Base-by-base conservation (phyloP, 2,329 filamentous ascomycete species). In the Coleophoma crateriformis region DNA sequence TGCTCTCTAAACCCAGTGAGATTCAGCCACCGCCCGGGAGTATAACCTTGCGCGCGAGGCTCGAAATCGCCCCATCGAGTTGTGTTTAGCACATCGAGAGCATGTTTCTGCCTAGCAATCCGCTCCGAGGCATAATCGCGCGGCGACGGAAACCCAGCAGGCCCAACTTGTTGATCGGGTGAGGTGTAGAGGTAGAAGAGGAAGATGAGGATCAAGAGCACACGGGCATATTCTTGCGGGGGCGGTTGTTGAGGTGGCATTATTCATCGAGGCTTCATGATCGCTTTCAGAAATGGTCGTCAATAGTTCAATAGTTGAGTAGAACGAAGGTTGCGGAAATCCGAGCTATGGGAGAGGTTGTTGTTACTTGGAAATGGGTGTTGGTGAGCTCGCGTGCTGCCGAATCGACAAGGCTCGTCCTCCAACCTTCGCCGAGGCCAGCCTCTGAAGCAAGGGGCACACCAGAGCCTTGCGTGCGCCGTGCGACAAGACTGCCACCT, bases 1-100 rank as follows among this genome's bases (percentile, higher is more conserved):
- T 82, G 77, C 43, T 81, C 71, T 45, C 87, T 79, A 53, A 95
- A 84, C 1, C 92, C 92, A 2, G 88, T 88, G 46, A 96, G 71
- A 58, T 90, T 89, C 51, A 90, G 68, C 54, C 76, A 84, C 20
- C 68, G 71, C 11, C 47, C 55, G 38, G 60, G 54, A 27, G 58
- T 57, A 33, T 49, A 48, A 4, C 42, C 27, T 12, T 50, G 62
- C 20, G 56, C 50, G 10, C 59, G 64, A 11, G 80, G 81, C 14
- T 68, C 58, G 62, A 85, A 85, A 63, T 84, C 80, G 45, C 77
- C 78, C 81, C 81, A 85, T 54, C 61, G 64, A 15, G 80, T 79
- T 49, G 65, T 66, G 60, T 82, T 82, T 38, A 85, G 67, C 15
- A 79, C 67, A 45, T 69, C 64, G 52, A 79, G 76, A 2, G 78